phyloP scores from a whole-genome alignment of 2,329 filamentous ascomycete genomes.

The Karstenula rhodostoma region DNA sequence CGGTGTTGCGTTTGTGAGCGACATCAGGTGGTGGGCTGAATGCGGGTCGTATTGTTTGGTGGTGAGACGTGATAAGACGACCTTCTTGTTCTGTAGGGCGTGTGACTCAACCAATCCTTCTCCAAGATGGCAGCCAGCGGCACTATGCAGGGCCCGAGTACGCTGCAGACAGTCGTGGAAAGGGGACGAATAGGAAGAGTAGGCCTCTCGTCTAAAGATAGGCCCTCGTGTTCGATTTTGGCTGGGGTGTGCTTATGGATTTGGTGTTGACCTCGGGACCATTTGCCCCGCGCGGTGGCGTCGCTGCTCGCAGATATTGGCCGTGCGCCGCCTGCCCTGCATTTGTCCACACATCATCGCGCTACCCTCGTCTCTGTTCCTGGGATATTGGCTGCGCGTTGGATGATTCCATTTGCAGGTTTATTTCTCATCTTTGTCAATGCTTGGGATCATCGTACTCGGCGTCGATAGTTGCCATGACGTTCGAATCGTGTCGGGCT shows the following conservation, averaged over 20 bases:
- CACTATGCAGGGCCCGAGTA: slow-evolving; percentile 30
- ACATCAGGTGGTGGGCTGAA: slow-evolving; percentile 62
- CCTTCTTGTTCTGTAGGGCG: slow-evolving; percentile 23
- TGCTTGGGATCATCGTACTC: background rate
- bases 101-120: slow-evolving; percentile 39
- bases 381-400: slow-evolving; percentile 20
- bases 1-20: slow-evolving; percentile 84
- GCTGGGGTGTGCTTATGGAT: slow-evolving; percentile 12
- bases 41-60: slow-evolving; percentile 10
- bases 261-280: too few relatives aligned
- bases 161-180: slow-evolving; percentile 13
- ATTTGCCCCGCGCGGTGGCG: slow-evolving; percentile 24
- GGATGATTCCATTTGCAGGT: slow-evolving; percentile 11
- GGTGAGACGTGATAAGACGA: slow-evolving; percentile 13
- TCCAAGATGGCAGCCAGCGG: slow-evolving; percentile 18
- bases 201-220: slow-evolving; percentile 34
- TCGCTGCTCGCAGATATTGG: background rate
- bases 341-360: slow-evolving; percentile 1
- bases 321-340: slow-evolving; percentile 14
- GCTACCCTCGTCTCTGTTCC: background rate
- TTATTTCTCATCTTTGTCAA: slow-evolving; percentile 4
- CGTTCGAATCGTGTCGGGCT: slow-evolving; percentile 15
- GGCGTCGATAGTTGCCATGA: slow-evolving; percentile 8
- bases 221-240: slow-evolving; percentile 15
- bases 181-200: slow-evolving; percentile 24